Percentiles rank a stretch among this genome's conserved stretches.
Conservation (phyloP, 495 filamentous ascomycete genomes). For the Elaphomyces granulatus region DNA sequence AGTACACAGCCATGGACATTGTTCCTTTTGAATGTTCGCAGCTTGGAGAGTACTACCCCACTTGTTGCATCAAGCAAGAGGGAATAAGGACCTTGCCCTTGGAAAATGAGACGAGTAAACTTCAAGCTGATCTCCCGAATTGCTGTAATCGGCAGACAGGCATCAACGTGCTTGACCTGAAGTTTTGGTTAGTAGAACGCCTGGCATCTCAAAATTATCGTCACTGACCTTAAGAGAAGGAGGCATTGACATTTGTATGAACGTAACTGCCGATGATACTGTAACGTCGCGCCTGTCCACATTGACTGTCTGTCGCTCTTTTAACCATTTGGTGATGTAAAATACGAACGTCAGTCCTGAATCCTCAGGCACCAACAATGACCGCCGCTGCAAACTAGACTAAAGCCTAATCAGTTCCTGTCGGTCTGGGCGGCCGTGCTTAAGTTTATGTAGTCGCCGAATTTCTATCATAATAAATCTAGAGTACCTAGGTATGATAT, state of each 20-base stretch:
- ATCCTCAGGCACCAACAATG: too few species aligned
- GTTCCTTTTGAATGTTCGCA: slow-evolving; percentile 26
- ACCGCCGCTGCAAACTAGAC: too few species aligned
- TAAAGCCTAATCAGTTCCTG: too few species aligned
- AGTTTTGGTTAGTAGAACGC: slow-evolving; percentile 8
- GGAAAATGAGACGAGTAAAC: slow-evolving; percentile 17
- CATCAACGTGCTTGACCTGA: slow-evolving; percentile 28
- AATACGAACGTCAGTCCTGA: too few species aligned
- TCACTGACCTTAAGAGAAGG: slow-evolving; percentile 24
- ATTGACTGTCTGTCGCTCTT: too few species aligned
- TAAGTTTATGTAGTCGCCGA: too few species aligned
- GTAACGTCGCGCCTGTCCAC: too few species aligned
- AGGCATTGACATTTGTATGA: slow-evolving; percentile 15
- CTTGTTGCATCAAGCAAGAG: slow-evolving; percentile 23
- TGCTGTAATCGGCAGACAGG: slow-evolving; percentile 32
- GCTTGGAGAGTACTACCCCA: slow-evolving; percentile 18
- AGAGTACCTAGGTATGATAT: too few species aligned
- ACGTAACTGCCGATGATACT: too few species aligned
- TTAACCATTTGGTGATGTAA: too few species aligned
- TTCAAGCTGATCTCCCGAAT: slow-evolving; percentile 20
- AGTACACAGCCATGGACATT: slow-evolving; percentile 29
- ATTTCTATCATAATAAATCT: too few species aligned
- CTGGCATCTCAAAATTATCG: background rate
- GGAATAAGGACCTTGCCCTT: slow-evolving; percentile 30
- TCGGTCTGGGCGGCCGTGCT: too few species aligned